phyloP scores from a whole-genome alignment of 257 asterid species.

The Knoxia roxburghii region DNA sequence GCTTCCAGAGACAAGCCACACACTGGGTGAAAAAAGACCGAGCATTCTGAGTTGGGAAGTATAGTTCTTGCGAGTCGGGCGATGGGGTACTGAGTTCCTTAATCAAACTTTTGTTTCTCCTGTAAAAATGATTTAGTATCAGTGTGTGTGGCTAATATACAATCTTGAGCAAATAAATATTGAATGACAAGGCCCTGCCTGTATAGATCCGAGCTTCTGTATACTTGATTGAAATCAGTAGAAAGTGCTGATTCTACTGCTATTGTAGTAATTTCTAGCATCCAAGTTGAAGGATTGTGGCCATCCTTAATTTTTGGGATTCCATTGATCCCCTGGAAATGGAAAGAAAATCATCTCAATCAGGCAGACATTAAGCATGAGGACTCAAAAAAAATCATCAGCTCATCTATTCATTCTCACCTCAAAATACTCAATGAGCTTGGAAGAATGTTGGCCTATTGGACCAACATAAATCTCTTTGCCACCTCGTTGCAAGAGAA shows the following conservation, averaged over 20 bases:
- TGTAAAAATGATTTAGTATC: too few species aligned
- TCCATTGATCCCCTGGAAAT: constrained; percentile 65
- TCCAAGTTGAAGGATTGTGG: constrained; percentile 86
- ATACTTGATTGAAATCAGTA: constrained; percentile 61
- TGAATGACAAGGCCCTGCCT: constrained; percentile 40
- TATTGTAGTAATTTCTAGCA: constrained; percentile 67
- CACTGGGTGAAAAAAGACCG: constrained; percentile 58
- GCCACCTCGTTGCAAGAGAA: constrained; percentile 79
- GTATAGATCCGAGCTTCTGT: constrained; percentile 49
- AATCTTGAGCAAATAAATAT: too few species aligned
- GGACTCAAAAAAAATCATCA: too few species aligned
- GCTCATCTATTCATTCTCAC: constrained; percentile 25
- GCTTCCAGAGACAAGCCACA: constrained; percentile 89
- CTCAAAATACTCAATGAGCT: constrained; percentile 73
- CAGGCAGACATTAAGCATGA: too few species aligned
- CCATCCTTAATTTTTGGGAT: constrained; percentile 55
- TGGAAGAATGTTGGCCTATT: constrained; percentile 53
- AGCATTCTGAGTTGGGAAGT: constrained; percentile 66
- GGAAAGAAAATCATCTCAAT: neutral
- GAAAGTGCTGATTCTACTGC: constrained; percentile 62
- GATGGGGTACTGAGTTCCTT: constrained; percentile 60
- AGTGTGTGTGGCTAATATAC: too few species aligned
- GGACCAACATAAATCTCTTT: constrained; percentile 86
- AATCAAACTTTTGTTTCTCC: constrained; percentile 60
- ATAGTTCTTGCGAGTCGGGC: constrained; percentile 44